Evolutionary conservation across 495 filamentous ascomycete genomes (phyloP), one percentile per base, ranked within the genome.

Genomic region (Acidomyces sp.): DNA sequence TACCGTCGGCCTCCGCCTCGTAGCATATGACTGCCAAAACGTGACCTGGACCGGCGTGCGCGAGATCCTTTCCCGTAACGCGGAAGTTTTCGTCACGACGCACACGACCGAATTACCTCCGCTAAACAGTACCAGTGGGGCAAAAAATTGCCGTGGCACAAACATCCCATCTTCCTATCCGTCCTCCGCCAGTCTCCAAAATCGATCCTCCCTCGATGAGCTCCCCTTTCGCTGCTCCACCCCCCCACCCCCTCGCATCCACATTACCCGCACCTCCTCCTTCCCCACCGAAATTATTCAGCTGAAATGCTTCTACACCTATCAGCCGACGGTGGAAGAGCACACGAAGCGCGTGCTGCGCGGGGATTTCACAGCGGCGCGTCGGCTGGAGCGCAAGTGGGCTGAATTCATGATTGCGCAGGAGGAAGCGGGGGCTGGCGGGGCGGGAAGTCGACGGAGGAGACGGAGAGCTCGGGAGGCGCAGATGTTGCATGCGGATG

Each of bases 21-120:
- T 86, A 2, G 74, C 86, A 34, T 97, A 88, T 57, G 90, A 97
- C 60, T 94, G 86, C 57, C 68, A 74, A 45, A 78, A 80, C 47
- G 73, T 97, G 9, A 93, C 87, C 3, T 96, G 90, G 92, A 81
- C 82, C 12, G 90, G 90, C 11, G 69, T 95, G 27, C 80, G 80
- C 26, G 85, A 93, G 56, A 70, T 96, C 16, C 63, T 97, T 0
- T 83, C 72, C 5, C 77, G 81, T 39, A 97, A 97, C 49, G 71
- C 84, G 1, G 78, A 82, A 46, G 60, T 78, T 33, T 61, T 46
- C 54, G 39, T 44, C 15, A 38, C 38, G 3, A 52, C 48, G 11
- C 43, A 47, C 28, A 26, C 43, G 1, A 43, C 39, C 19, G 43
- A 52, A 16, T 31, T 52, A 6, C 48, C 48, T 2, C 43, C 48